Conservation (phyloP, 176 grass and related monocot genomes). For the Aegilops speltoides region DNA sequence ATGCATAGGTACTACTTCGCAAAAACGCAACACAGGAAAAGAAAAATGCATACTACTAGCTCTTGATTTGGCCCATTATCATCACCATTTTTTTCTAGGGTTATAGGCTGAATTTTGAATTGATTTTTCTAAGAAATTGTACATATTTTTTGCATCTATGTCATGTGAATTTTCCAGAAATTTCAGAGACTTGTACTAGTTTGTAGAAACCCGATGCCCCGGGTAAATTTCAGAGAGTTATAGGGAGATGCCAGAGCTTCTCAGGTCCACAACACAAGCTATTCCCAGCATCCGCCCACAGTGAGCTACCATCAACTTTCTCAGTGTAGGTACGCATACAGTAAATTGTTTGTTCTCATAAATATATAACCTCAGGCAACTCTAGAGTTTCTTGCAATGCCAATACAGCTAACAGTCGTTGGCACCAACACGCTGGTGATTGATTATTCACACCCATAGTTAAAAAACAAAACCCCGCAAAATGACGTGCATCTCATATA, state of each 20-base stretch:
- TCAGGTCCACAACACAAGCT: not conserved
- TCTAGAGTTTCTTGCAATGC: not conserved
- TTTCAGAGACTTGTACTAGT: no score
- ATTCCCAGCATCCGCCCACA: not conserved
- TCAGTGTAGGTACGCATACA: not conserved
- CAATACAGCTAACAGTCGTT: not conserved
- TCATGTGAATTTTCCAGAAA: no score
- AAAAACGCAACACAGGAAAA: no score
- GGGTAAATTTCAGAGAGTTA: no score
- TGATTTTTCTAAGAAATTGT: no score
- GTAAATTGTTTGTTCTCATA: not conserved
- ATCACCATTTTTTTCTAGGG: no score
- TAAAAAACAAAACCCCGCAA: not conserved
- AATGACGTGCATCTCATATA: not conserved
- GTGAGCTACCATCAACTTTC: not conserved
- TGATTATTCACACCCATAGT: constrained; percentile 36
- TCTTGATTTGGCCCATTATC: no score
- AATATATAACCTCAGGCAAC: not conserved
- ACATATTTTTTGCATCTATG: no score
- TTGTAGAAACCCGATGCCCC: no score
- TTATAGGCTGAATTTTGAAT: no score
- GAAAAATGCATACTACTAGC: no score
- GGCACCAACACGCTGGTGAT: constrained; percentile 36
- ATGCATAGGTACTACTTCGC: no score
- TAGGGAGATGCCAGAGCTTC: not conserved